phyloP scores from a whole-genome alignment of 495 filamentous ascomycete genomes.

The Xylaria bambusicola region DNA sequence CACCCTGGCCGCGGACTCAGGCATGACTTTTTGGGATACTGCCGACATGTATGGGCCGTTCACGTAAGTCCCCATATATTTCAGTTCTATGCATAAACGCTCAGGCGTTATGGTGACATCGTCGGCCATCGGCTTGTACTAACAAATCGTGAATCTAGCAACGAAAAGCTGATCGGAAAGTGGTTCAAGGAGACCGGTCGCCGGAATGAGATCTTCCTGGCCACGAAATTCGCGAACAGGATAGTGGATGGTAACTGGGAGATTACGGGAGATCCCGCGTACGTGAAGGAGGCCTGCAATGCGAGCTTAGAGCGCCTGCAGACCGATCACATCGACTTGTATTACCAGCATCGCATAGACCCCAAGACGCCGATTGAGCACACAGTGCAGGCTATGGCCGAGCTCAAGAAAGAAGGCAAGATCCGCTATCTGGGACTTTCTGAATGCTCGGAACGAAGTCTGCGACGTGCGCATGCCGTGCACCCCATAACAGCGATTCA shows the following conservation, averaged over 20 bases:
- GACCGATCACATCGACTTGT: slow-evolving; percentile 57
- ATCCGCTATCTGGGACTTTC: slow-evolving; percentile 59
- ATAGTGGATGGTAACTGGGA: slow-evolving; percentile 14
- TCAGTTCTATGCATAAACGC: background rate
- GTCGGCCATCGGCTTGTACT: slow-evolving; percentile 9
- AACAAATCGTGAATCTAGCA: slow-evolving; percentile 29
- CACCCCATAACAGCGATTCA: slow-evolving; percentile 60
- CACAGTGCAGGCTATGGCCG: slow-evolving; percentile 52
- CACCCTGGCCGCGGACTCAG: slow-evolving; percentile 36
- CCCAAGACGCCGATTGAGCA: slow-evolving; percentile 60
- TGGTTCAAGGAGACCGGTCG: slow-evolving; percentile 47
- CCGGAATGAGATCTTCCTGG: slow-evolving; percentile 53
- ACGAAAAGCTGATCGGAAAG: slow-evolving; percentile 47
- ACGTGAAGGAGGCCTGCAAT: slow-evolving; percentile 35
- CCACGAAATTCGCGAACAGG: slow-evolving; percentile 47
- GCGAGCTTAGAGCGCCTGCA: slow-evolving; percentile 55
- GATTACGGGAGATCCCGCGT: slow-evolving; percentile 29
- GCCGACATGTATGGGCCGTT: slow-evolving; percentile 37
- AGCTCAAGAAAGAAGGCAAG: slow-evolving; percentile 52
- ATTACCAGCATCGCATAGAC: slow-evolving; percentile 58
- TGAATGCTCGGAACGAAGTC: slow-evolving; percentile 52
- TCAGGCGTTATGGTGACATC: no score
- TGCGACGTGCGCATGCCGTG: slow-evolving; percentile 54
- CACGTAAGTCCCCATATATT: slow-evolving; percentile 13
- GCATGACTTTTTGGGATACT: slow-evolving; percentile 42